Evolutionary conservation across 257 asterid species (phyloP).

Genomic region (Forsythia viridissima): DNA sequence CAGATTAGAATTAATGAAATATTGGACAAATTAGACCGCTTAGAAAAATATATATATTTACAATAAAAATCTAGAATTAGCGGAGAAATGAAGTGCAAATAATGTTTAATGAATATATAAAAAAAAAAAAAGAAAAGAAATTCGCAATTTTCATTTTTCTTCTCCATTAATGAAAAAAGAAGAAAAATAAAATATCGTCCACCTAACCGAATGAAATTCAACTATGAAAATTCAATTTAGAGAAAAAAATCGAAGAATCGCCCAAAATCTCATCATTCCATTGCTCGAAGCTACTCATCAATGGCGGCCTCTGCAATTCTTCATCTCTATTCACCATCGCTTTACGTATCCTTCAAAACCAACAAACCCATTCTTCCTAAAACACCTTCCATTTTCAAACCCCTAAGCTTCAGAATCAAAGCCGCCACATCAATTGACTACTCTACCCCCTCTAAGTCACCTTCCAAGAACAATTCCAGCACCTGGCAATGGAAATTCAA

Average conservation of each 20-base stretch:
- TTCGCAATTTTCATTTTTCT: too few species aligned
- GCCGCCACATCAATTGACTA: constrained; percentile 53
- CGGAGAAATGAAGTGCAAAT: too few species aligned
- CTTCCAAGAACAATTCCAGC: constrained; percentile 29
- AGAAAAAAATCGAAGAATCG: neutral
- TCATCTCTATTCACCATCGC: constrained; percentile 38
- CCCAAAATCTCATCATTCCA: constrained; percentile 8
- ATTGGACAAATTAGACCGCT: too few species aligned
- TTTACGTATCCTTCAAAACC: constrained; percentile 27
- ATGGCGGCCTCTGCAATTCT: constrained; percentile 54
- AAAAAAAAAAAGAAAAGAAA: too few species aligned
- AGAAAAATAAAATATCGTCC: too few species aligned
- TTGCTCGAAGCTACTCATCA: constrained; percentile 15
- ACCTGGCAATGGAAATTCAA: constrained; percentile 77
- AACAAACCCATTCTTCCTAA: constrained; percentile 18
- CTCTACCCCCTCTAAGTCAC: constrained; percentile 39
- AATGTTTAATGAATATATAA: too few species aligned
- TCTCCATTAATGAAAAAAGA: too few species aligned
- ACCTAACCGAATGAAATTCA: constrained; percentile 8
- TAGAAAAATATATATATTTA: too few species aligned
- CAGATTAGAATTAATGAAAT: too few species aligned
- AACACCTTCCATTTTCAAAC: constrained; percentile 22
- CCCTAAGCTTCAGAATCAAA: constrained; percentile 29
- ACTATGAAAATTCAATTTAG: neutral
- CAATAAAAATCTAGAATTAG: too few species aligned